These are phyloP conservation scores for Lachnellula hyalina DNA, from an alignment of 2,329 filamentous ascomycete genomes.

Conservation along the genomic window DNA sequence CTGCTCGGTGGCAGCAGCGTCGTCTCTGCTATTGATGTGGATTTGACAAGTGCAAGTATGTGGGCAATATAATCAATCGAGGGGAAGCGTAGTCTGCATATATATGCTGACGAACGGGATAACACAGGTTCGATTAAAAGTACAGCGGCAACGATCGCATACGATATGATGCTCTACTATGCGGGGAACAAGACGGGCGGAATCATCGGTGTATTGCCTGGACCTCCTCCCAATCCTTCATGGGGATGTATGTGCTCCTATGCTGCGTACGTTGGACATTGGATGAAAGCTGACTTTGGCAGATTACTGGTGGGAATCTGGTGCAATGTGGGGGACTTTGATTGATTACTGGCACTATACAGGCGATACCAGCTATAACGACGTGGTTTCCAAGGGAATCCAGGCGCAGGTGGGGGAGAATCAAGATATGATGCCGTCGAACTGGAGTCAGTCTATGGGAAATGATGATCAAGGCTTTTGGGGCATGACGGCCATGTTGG, in stretches of 20 bases:
- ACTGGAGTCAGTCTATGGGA: conserved; percentile 34
- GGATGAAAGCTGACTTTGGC: conserved; percentile 3
- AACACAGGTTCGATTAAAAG: conserved; percentile 34
- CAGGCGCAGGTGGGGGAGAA: conserved; percentile 52
- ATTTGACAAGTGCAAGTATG: conserved; percentile 26
- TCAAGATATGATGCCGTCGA: conserved; percentile 52
- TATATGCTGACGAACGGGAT: conserved; percentile 37
- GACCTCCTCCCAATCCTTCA: conserved; percentile 35
- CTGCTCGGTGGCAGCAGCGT: conserved; percentile 23
- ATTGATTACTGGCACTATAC: conserved; percentile 61
- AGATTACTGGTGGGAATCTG: conserved; percentile 58
- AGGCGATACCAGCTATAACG: conserved; percentile 52
- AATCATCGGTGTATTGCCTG: conserved; percentile 45
- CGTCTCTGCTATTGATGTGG: conserved; percentile 29
- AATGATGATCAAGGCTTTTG: conserved; percentile 57
- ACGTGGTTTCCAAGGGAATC: conserved; percentile 48
- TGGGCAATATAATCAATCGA: background rate
- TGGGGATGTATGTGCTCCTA: conserved; percentile 26
- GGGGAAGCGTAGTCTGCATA: no score
- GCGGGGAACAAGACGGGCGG: conserved; percentile 34
- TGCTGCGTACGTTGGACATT: background rate
- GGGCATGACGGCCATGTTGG: conserved; percentile 76
- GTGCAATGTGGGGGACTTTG: conserved; percentile 54
- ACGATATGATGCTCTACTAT: conserved; percentile 39
- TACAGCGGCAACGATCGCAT: conserved; percentile 29